A percentile compares a stretch with the other conserved stretches of the same genome.
Conservation (phyloP, 2,329 filamentous ascomycete species). For the Calonectria honghensis region DNA sequence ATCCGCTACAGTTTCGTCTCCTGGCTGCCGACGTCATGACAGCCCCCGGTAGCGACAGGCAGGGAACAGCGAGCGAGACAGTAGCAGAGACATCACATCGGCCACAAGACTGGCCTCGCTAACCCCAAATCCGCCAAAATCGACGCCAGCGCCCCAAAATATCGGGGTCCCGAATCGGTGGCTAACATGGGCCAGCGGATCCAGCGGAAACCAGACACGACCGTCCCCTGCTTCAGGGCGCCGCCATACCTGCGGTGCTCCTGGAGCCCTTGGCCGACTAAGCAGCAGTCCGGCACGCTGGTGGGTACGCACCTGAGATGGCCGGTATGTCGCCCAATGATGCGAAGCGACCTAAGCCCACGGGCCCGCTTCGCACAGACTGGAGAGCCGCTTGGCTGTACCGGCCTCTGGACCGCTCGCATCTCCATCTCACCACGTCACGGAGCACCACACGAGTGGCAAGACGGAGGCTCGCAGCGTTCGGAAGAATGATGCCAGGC, state of each 20-base stretch:
- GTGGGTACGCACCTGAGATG: slow-evolving; percentile 35
- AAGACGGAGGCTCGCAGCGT: background rate
- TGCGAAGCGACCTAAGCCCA: background rate
- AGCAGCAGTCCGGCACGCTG: background rate
- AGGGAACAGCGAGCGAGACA: background rate
- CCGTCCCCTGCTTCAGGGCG: slow-evolving; percentile 28
- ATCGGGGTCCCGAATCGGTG: slow-evolving; percentile 18
- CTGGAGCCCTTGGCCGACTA: slow-evolving; percentile 26
- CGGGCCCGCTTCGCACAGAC: slow-evolving; percentile 29
- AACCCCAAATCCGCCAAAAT: background rate
- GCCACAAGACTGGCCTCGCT: background rate
- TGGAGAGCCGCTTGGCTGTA: slow-evolving; percentile 5
- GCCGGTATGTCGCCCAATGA: slow-evolving; percentile 35
- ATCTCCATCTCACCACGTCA: background rate
- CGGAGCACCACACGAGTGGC: background rate
- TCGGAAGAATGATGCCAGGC: slow-evolving; percentile 1
- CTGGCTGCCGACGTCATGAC: slow-evolving; percentile 9
- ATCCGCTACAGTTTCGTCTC: background rate
- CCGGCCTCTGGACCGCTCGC: slow-evolving; percentile 3
- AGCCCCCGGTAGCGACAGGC: slow-evolving; percentile 4
- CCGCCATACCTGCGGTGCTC: slow-evolving; percentile 34
- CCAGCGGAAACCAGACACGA: slow-evolving; percentile 1
- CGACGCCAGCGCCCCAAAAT: slow-evolving; percentile 1
- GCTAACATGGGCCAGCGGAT: background rate
- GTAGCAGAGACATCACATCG: slow-evolving; percentile 3